Conservation (phyloP, 768 basidiomycete genomes). For the Phylloporus sp. region DNA sequence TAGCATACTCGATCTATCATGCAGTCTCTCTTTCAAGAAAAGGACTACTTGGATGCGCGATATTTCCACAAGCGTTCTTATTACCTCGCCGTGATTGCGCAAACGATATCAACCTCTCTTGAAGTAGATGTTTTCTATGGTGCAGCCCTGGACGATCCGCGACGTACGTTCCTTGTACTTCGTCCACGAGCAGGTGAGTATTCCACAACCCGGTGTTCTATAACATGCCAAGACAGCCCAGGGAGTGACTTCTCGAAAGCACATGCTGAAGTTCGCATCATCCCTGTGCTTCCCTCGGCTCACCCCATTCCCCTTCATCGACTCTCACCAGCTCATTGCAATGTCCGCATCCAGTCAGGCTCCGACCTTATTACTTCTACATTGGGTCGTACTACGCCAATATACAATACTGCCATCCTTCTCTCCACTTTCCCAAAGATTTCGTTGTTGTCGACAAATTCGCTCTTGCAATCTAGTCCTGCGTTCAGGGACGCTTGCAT, state of each 20-base stretch:
- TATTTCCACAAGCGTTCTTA: slow-evolving; percentile 92
- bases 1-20: not conserved
- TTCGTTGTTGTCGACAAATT: slow-evolving; percentile 41
- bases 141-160: slow-evolving; percentile 55
- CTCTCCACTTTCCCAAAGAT: slow-evolving; percentile 35
- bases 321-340: slow-evolving; percentile 72
- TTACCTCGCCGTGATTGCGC: slow-evolving; percentile 79
- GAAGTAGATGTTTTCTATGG: slow-evolving; percentile 60
- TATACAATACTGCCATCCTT: slow-evolving; percentile 77
- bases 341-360: slow-evolving; percentile 45
- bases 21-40: slow-evolving; percentile 86
- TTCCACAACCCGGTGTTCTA: slow-evolving; percentile 22
- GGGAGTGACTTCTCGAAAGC: slow-evolving; percentile 67
- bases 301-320: slow-evolving; percentile 64
- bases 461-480: slow-evolving; percentile 48
- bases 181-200: slow-evolving; percentile 49
- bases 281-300: slow-evolving; percentile 57
- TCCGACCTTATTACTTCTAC: slow-evolving; percentile 4
- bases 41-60: slow-evolving; percentile 85
- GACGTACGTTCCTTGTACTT: slow-evolving; percentile 63
- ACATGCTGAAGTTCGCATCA: slow-evolving; percentile 68
- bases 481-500: slow-evolving; percentile 72
- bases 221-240: slow-evolving; percentile 19
- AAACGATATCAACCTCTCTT: slow-evolving; percentile 47
- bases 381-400: slow-evolving; percentile 54